phyloP scores from a whole-genome alignment of 345 rosid species.

The Hypericum androsaemum region DNA sequence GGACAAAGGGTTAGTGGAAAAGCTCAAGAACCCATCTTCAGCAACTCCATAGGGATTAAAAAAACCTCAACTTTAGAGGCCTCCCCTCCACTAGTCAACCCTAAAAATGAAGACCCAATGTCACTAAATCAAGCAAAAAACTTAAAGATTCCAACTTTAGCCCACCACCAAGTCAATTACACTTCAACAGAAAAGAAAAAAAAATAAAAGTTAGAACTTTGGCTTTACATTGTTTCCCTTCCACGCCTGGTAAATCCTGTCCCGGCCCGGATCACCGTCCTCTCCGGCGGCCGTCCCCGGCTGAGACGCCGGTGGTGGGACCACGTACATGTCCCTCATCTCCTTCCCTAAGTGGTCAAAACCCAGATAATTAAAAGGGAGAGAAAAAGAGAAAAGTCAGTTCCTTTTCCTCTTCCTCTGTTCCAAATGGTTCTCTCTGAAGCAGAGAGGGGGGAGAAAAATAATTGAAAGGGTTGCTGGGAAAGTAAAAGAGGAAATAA shows the following conservation, averaged over 20 bases:
- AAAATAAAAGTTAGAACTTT: conserved; percentile 3
- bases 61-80: neutral
- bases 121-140: neutral
- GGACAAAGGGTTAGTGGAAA: no score
- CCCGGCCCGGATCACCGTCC: conserved; percentile 30
- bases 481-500: no score
- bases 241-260: conserved; percentile 76
- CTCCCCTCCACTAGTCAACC: neutral
- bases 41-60: no score
- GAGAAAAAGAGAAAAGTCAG: no score
- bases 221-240: conserved; percentile 83
- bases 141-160: neutral
- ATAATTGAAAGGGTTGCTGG: no score
- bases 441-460: no score
- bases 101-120: neutral
- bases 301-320: conserved; percentile 14
- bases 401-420: no score
- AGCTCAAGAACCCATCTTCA: no score
- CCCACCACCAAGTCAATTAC: neutral
- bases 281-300: conserved; percentile 17
- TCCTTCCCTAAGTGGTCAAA: neutral
- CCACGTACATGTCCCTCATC: conserved; percentile 15
- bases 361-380: no score
- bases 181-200: neutral
- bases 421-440: no score